These are phyloP conservation scores for Oleoguttula mirabilis DNA, from an alignment of 495 filamentous ascomycete species.

Conservation along the genomic window DNA sequence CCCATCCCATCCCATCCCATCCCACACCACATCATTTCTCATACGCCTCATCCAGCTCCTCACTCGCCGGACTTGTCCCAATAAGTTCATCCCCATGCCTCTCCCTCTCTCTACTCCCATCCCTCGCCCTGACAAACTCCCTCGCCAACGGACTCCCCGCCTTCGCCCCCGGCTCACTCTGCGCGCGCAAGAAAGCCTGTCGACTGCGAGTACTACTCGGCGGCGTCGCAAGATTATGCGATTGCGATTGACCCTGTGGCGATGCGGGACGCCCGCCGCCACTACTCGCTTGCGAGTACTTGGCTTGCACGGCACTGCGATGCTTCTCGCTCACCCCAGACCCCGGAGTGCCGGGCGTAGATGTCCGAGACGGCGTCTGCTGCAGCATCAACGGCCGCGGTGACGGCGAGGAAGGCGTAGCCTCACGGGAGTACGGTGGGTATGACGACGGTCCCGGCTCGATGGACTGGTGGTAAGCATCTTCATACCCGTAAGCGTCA, in stretches of 20 bases:
- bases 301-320: constrained; percentile 4
- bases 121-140: too few species aligned
- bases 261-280: background rate
- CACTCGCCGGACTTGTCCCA: too few species aligned
- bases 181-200: constrained; percentile 8
- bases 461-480: background rate
- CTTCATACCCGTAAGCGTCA: constrained; percentile 5
- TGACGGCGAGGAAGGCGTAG: constrained; percentile 4
- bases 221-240: constrained; percentile 6
- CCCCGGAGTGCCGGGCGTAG: background rate
- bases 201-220: constrained; percentile 9
- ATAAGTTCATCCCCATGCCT: too few species aligned
- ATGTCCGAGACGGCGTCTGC: constrained; percentile 10
- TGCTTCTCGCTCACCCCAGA: constrained; percentile 3
- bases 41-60: too few species aligned
- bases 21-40: too few species aligned
- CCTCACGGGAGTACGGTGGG: background rate
- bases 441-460: background rate
- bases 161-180: constrained; percentile 8
- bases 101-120: too few species aligned
- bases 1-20: too few species aligned
- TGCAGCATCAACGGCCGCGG: constrained; percentile 2
- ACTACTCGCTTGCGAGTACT: background rate
- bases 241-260: constrained; percentile 11
- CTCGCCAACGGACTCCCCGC: constrained; percentile 15